Base-by-base conservation (phyloP, 768 basidiomycete genomes). In the Auriculariales sp. region DNA sequence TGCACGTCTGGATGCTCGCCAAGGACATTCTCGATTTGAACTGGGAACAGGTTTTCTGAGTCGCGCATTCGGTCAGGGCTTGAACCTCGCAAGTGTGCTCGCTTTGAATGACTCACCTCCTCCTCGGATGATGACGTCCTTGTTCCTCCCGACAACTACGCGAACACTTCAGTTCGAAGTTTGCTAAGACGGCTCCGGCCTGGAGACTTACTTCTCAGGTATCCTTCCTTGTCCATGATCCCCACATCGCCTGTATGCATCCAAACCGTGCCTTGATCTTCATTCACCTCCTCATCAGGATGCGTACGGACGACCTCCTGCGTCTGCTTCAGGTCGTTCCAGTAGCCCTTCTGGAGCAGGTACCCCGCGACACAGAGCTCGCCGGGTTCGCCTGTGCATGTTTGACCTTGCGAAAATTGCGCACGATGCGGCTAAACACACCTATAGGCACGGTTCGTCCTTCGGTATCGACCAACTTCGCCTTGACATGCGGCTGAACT, bases 41-140 rank as follows among this genome's bases (percentile, higher is more conserved):
- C 77, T 3, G 90, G 82, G 63, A 85, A 83, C 49, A 92, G 66
- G 63, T 93, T 86, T 78, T 86, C 54, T 54, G 57, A 49, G n/a
- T 33, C 19, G 36, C 45, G 9, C 46, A 30, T 14, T 33, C 54
- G 33, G 46, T 4, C 5, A 44, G n/a, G n/a, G n/a, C n/a, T n/a
- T n/a, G n/a, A n/a, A n/a, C n/a, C n/a, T n/a, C n/a, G n/a, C n/a
- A n/a, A n/a, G n/a, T n/a, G n/a, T n/a, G n/a, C n/a, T n/a, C n/a
- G n/a, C n/a, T 6, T 3, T 25, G 31, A 10, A 5, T 3, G 15
- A 42, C 65, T 10, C 53, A 81, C 83, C 71, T 90, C 87, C 87
- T 15, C 85, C 87, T 17, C 87, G 80, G 54, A 90, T 89, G 56
- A 90, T 87, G 48, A 89, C 76, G 60, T 90, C 87, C 77, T 89